phyloP scores from a whole-genome alignment of 2,329 filamentous ascomycete genomes.

The Penicillium sp. region DNA sequence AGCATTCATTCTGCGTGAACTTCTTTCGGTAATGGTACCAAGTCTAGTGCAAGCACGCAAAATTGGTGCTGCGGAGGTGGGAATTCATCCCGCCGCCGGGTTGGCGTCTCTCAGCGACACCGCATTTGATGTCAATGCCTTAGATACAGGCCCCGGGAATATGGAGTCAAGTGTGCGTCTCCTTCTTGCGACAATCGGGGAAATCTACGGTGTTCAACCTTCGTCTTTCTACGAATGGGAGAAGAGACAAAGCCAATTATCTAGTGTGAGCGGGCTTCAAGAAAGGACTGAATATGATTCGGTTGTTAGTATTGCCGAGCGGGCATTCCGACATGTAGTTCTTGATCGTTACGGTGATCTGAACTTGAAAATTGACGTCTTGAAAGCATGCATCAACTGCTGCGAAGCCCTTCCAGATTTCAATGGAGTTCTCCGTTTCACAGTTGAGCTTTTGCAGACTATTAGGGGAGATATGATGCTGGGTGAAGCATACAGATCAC shows the following conservation, averaged over 20 bases:
- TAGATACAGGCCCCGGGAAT: slow-evolving; percentile 40
- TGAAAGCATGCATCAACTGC: slow-evolving; percentile 87
- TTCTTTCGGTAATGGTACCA: slow-evolving; percentile 77
- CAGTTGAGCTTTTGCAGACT: slow-evolving; percentile 76
- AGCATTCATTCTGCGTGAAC: slow-evolving; percentile 80
- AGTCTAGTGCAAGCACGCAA: slow-evolving; percentile 89
- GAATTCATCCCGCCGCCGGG: slow-evolving; percentile 89
- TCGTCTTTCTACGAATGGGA: slow-evolving; percentile 35
- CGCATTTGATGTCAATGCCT: slow-evolving; percentile 42
- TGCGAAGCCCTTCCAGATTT: slow-evolving; percentile 93
- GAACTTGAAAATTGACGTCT: slow-evolving; percentile 77
- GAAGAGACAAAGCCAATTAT: slow-evolving; percentile 24
- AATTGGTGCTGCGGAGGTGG: slow-evolving; percentile 89
- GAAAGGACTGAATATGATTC: slow-evolving; percentile 32
- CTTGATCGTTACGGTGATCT: slow-evolving; percentile 67
- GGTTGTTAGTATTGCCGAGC: slow-evolving; percentile 39
- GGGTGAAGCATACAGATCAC: slow-evolving; percentile 63
- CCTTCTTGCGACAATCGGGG: slow-evolving; percentile 37
- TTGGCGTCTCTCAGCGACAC: slow-evolving; percentile 67
- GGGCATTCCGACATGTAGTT: slow-evolving; percentile 45
- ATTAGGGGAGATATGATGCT: slow-evolving; percentile 74
- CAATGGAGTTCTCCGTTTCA: slow-evolving; percentile 81
- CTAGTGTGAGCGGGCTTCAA: slow-evolving; percentile 13
- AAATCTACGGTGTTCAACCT: slow-evolving; percentile 40
- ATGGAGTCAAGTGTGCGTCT: slow-evolving; percentile 42